phyloP scores from a whole-genome alignment of 2,329 filamentous ascomycete species.

The Volutella citrinella region DNA sequence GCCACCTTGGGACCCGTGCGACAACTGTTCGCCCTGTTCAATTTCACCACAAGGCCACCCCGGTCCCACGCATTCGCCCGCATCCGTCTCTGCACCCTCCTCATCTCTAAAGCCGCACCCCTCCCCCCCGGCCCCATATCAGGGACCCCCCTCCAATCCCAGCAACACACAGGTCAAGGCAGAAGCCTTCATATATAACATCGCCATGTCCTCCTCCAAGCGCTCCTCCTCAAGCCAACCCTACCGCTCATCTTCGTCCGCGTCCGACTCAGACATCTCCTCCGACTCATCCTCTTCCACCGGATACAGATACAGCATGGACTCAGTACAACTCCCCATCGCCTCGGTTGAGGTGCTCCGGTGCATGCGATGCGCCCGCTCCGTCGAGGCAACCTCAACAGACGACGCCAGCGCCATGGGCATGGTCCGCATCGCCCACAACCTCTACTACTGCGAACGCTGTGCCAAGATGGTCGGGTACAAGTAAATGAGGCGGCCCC shows the following conservation, averaged over 20 bases:
- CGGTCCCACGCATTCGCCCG: no score
- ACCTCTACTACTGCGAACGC: conserved; percentile 64
- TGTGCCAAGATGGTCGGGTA: conserved; percentile 64
- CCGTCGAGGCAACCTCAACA: conserved; percentile 58
- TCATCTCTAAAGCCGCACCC: conserved; percentile 12
- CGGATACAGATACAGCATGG: conserved; percentile 46
- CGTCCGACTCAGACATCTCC: conserved; percentile 20
- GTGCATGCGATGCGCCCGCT: conserved; percentile 60
- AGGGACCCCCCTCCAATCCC: neutral
- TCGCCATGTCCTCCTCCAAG: conserved; percentile 15
- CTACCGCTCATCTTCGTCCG: conserved; percentile 21
- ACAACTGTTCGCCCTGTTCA: conserved; percentile 18
- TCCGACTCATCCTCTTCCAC: conserved; percentile 32
- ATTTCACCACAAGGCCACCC: conserved; percentile 9
- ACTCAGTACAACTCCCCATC: conserved; percentile 41
- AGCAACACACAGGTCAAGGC: neutral
- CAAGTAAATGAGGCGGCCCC: conserved; percentile 42
- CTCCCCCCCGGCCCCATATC: no score
- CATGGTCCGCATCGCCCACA: conserved; percentile 64
- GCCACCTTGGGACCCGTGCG: conserved; percentile 22
- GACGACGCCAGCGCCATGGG: conserved; percentile 56
- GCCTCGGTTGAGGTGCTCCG: conserved; percentile 59
- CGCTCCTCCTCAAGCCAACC: conserved; percentile 16
- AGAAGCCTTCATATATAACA: conserved; percentile 20
- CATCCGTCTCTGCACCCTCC: no score